Conservation (phyloP, 2,329 filamentous ascomycete genomes). For the Coccinonectria pachysandricola region DNA sequence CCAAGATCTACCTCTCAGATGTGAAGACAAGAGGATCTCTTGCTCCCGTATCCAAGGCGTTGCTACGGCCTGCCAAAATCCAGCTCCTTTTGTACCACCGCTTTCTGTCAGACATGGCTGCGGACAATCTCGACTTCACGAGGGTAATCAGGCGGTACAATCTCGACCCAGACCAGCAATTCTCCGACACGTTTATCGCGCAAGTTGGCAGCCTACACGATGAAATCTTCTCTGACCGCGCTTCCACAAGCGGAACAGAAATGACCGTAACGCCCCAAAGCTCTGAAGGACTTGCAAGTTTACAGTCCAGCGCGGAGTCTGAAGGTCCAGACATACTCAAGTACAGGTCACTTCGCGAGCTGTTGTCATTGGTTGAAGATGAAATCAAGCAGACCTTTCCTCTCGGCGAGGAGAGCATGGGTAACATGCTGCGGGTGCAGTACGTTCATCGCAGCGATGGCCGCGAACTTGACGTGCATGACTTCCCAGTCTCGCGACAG, state of each 20-base stretch:
- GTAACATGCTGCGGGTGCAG: conserved; percentile 41
- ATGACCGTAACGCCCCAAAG: background rate
- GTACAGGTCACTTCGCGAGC: conserved; percentile 38
- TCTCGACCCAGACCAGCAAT: conserved; percentile 52
- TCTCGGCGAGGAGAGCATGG: conserved; percentile 35
- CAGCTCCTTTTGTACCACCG: conserved; percentile 87
- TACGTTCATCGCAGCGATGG: conserved; percentile 45
- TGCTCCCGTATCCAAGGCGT: conserved; percentile 53
- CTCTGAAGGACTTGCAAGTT: conserved; percentile 5
- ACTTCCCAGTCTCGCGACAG: conserved; percentile 56
- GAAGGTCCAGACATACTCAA: conserved; percentile 27
- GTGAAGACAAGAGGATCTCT: conserved; percentile 71
- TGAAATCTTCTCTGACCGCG: conserved; percentile 36
- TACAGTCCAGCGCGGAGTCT: conserved; percentile 10
- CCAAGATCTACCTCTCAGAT: conserved; percentile 65
- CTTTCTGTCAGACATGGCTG: conserved; percentile 67
- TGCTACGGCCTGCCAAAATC: conserved; percentile 68
- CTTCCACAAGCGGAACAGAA: background rate
- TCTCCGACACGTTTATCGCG: conserved; percentile 71
- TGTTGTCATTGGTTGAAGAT: conserved; percentile 33
- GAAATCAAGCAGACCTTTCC: conserved; percentile 45
- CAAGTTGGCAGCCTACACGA: conserved; percentile 62
- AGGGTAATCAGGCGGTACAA: conserved; percentile 61
- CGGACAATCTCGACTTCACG: conserved; percentile 58
- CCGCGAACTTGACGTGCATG: conserved; percentile 40